phyloP scores from a whole-genome alignment of 2,329 filamentous ascomycete species.

The Colletotrichum caudatum region DNA sequence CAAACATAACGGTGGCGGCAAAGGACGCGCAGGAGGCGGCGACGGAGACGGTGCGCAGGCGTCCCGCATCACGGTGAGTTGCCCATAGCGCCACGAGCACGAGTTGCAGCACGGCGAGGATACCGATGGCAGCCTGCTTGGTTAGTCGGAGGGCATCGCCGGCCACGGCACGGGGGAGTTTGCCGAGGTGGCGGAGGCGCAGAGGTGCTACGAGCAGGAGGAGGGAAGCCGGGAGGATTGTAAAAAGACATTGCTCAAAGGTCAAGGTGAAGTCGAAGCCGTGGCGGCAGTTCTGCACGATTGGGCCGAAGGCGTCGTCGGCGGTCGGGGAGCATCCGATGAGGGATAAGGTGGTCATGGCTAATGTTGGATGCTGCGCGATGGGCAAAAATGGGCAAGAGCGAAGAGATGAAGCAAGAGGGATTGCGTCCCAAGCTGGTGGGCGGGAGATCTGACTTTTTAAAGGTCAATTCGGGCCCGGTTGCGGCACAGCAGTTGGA shows the following conservation, averaged over 20 bases:
- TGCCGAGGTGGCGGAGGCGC: constrained; percentile 47
- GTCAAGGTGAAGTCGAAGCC: constrained; percentile 50
- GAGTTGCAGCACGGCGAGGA: constrained; percentile 50
- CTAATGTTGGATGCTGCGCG: not conserved
- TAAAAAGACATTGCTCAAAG: constrained; percentile 48
- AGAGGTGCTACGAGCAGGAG: constrained; percentile 50
- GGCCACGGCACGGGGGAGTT: constrained; percentile 45
- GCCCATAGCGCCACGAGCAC: constrained; percentile 51
- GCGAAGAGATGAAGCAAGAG: accelerated
- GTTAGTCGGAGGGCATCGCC: constrained; percentile 44
- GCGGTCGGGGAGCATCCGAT: constrained; percentile 26
- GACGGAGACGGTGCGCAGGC: constrained; percentile 47
- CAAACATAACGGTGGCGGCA: constrained; percentile 49
- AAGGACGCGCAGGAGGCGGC: constrained; percentile 51
- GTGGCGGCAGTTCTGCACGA: constrained; percentile 38
- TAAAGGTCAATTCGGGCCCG: not conserved
- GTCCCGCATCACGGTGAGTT: constrained; percentile 32
- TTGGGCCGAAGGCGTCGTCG: constrained; percentile 46
- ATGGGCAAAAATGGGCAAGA: not conserved
- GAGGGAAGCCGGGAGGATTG: constrained; percentile 48
- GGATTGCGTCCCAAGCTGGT: accelerated
- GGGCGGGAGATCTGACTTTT: not conserved
- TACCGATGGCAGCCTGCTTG: constrained; percentile 44
- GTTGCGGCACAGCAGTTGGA: not conserved
- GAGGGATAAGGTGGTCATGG: constrained; percentile 24